These are phyloP conservation scores for Aethionema arabicum DNA, from an alignment of 345 rosid genomes.

Conservation along the genomic window DNA sequence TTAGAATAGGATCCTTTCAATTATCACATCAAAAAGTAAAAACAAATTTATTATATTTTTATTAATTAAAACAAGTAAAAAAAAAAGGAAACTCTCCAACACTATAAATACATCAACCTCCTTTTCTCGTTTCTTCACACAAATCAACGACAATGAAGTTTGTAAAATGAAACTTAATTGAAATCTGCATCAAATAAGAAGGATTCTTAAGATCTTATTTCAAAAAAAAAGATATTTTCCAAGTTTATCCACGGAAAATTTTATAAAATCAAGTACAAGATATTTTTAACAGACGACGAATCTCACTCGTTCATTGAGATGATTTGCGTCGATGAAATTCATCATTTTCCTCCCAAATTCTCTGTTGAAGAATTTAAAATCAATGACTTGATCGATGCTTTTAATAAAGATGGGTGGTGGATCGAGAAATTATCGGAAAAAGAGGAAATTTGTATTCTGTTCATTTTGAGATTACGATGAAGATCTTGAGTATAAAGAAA, in stretches of 20 bases:
- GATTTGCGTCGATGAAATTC: conserved; percentile 29
- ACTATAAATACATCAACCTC: too few relatives aligned
- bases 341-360: conserved; percentile 33
- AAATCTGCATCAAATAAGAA: conserved; percentile 40
- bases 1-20: too few relatives aligned
- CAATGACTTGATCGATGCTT: conserved; percentile 33
- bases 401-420: conserved; percentile 45
- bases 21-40: too few relatives aligned
- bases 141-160: conserved; percentile 21
- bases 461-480: conserved; percentile 30
- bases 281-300: conserved; percentile 26
- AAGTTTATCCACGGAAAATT: neutral
- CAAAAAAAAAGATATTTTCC: neutral
- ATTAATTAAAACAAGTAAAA: too few relatives aligned
- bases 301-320: conserved; percentile 32
- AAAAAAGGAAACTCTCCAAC: too few relatives aligned
- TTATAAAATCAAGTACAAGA: conserved; percentile 36
- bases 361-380: neutral
- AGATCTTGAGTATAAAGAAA: conserved; percentile 21
- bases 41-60: too few relatives aligned
- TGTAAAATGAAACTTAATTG: conserved; percentile 22
- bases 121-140: too few relatives aligned
- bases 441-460: conserved; percentile 19
- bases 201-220: conserved; percentile 37
- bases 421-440: conserved; percentile 23